These are phyloP conservation scores for Coniosporium tulheliwenetii DNA, from an alignment of 2,329 filamentous ascomycete genomes.

Conservation along the genomic window DNA sequence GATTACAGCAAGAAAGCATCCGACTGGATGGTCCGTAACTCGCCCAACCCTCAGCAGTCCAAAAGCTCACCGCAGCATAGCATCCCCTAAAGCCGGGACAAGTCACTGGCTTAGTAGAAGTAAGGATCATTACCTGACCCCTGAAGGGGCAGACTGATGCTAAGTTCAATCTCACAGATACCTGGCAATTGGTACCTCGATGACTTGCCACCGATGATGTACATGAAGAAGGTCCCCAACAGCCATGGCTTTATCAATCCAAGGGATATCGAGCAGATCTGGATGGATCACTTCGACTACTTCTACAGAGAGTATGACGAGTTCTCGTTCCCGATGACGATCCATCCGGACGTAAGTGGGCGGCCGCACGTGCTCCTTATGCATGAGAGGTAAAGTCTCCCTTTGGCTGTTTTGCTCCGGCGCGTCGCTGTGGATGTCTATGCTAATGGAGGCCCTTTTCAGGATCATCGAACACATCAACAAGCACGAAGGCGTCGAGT, in stretches of 20 bases:
- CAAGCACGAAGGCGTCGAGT: slow-evolving; percentile 45
- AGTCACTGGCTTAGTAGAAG: slow-evolving; percentile 46
- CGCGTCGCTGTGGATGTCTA: slow-evolving; percentile 1
- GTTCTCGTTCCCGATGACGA: slow-evolving; percentile 63
- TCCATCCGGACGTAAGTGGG: slow-evolving; percentile 48
- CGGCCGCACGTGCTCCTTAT: slow-evolving; percentile 57
- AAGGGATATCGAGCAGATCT: slow-evolving; percentile 48
- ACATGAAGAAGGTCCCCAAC: slow-evolving; percentile 50
- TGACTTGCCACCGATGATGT: slow-evolving; percentile 54
- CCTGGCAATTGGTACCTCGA: slow-evolving; percentile 48
- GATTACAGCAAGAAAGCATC: slow-evolving; percentile 47
- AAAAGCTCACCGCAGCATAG: too few relatives aligned
- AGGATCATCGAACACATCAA: slow-evolving; percentile 56
- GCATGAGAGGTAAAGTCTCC: slow-evolving; percentile 46
- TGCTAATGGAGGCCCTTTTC: slow-evolving; percentile 1
- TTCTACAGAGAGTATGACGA: slow-evolving; percentile 65
- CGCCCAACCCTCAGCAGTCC: too few relatives aligned
- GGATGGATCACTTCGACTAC: slow-evolving; percentile 54
- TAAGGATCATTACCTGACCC: too few relatives aligned
- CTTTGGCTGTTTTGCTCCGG: not conserved
- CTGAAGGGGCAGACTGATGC: too few relatives aligned
- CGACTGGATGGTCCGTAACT: slow-evolving; percentile 40
- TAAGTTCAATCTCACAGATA: slow-evolving; percentile 21
- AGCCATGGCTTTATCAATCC: slow-evolving; percentile 45
- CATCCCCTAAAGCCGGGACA: slow-evolving; percentile 33